A percentile compares a stretch with the other conserved stretches of the same genome.
Conservation (phyloP, 306 rosid genomes). For the Herpetospermum pedunculosum region DNA sequence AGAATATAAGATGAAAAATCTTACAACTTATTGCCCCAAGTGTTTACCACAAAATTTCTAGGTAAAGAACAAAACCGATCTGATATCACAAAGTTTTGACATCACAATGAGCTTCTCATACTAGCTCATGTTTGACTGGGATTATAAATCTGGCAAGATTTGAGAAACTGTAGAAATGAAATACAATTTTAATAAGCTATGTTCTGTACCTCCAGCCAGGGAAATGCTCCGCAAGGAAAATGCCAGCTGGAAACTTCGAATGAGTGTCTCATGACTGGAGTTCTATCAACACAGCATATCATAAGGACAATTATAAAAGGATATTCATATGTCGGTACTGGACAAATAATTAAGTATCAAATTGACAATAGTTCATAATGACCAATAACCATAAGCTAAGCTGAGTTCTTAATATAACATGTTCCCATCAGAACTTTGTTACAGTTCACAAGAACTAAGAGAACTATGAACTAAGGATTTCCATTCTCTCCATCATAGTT, state of each 20-base stretch:
- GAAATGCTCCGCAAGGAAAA: slow-evolving; percentile 68
- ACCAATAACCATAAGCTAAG: background rate
- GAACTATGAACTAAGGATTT: background rate
- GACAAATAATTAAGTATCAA: background rate
- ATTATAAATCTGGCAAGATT: background rate
- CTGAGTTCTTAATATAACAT: background rate
- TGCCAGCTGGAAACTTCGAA: slow-evolving; percentile 74
- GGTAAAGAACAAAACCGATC: background rate
- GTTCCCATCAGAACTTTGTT: background rate
- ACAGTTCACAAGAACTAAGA: background rate
- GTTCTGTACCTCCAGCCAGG: slow-evolving; percentile 47
- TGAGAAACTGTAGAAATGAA: background rate
- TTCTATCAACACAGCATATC: slow-evolving; percentile 21
- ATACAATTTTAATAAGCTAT: background rate
- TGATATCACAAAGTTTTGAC: background rate
- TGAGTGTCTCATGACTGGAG: slow-evolving; percentile 46
- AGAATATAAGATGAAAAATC: background rate
- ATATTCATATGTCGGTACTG: background rate
- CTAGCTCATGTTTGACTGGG: background rate
- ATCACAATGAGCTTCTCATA: background rate
- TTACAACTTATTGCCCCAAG: background rate
- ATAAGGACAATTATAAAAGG: background rate
- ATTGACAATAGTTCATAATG: background rate
- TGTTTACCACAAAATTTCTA: background rate
- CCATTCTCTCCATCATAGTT: background rate